Base-by-base conservation (phyloP, 2,329 filamentous ascomycete species). In the Claviceps purpurea region DNA sequence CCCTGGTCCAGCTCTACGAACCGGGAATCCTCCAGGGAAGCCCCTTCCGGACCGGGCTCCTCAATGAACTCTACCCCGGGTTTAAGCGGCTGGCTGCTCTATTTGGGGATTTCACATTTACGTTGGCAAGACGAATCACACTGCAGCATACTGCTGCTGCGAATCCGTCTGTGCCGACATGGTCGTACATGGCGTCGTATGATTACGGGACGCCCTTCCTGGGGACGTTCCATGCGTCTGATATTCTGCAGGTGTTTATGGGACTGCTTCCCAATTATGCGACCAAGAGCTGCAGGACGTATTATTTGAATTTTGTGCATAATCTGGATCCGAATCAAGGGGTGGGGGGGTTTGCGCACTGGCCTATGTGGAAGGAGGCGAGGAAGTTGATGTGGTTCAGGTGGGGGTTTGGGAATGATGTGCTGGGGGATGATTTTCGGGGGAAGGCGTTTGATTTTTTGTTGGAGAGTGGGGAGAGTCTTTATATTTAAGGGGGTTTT, bases 1-100 rank as follows among this genome's bases (percentile, higher is more conserved):
- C 64, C 2, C 69, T 89, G 0, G 77, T 90, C 8, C 68, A 66
- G 41, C 79, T 76, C 0, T 93, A 91, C 62, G 73, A 78, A 2
- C 64, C 74, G n/a, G 69, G 71, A 24, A 63, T 73, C 20, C 68
- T 72, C 8, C 55, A 75, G 18, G 87, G 87, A 38, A 85, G 81
- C 2, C 87, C 87, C 1, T 90, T 87, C 72, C 74, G 81, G 49
- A 90, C 86, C 0, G 72, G 77, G 1, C 55, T 76, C 10, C 56
- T 84, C n/a, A 87, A 91, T 68, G 81, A 84, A 60, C 72, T 81
- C 60, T 89, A 87, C 62, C 85, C 87, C 0, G 78, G 87, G 57
- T 90, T 81, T 73, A 91, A 90, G 67, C 83, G 85, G 14, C 70
- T 89, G 0, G 81, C 85, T 2, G 86, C 87, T 39, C 78, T 91